Conservation (phyloP, 768 basidiomycete genomes). For the Rhodotorula taiwanensis region DNA sequence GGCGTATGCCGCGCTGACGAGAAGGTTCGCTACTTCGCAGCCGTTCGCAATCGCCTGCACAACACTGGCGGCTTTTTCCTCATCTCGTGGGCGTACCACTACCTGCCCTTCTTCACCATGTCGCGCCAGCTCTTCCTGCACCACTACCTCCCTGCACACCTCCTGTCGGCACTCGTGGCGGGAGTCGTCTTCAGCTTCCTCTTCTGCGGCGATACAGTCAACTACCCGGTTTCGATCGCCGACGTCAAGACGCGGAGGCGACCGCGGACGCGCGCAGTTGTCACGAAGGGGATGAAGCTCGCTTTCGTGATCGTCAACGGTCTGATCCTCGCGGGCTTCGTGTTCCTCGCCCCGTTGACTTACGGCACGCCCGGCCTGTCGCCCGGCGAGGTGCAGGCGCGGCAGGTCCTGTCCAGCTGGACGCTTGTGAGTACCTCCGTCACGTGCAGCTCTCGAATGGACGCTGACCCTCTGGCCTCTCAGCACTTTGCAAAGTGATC, state of each 20-base stretch:
- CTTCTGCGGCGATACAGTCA: constrained; percentile 37
- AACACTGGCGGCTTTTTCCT: constrained; percentile 95
- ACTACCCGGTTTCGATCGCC: constrained; percentile 39
- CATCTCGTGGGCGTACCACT: constrained; percentile 89
- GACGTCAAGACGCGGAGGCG: constrained; percentile 31
- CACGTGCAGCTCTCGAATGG: neutral
- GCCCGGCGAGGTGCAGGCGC: constrained; percentile 74
- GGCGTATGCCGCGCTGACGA: constrained; percentile 2
- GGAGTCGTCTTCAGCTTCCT: constrained; percentile 71
- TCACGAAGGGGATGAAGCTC: constrained; percentile 56
- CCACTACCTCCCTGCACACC: constrained; percentile 85
- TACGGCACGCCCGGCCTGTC: constrained; percentile 91
- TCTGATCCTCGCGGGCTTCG: constrained; percentile 49
- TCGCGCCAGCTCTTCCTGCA: constrained; percentile 93
- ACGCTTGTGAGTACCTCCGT: constrained; percentile 52
- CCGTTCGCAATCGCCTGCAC: constrained; percentile 85
- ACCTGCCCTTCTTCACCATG: constrained; percentile 97
- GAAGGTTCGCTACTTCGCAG: too few relatives aligned
- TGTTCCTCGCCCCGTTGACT: constrained; percentile 79
- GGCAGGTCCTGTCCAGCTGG: constrained; percentile 80
- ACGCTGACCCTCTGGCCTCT: neutral
- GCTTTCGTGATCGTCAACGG: constrained; percentile 57
- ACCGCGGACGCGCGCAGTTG: constrained; percentile 55
- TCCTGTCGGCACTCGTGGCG: constrained; percentile 74
- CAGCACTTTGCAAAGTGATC: constrained; percentile 6